Conservation (phyloP, 2,329 filamentous ascomycete genomes). For the Aspergillus sergii region DNA sequence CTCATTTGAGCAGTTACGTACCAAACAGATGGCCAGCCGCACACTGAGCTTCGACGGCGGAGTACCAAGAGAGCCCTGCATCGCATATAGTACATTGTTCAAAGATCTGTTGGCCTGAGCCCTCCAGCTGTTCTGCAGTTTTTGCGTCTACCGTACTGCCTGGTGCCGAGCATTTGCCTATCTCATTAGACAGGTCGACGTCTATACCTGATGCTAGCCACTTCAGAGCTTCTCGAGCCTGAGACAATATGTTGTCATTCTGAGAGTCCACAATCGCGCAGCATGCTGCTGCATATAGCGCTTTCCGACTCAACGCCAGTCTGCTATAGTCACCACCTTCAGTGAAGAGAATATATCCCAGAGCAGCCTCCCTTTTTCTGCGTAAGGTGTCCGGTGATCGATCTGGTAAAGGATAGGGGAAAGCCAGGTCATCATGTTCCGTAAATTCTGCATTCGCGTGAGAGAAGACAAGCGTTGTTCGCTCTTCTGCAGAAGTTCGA, state of each 20-base stretch:
- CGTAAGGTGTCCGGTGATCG: slow-evolving; percentile 18
- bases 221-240: slow-evolving; percentile 29
- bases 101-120: slow-evolving; percentile 30
- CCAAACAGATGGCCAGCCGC: slow-evolving; percentile 55
- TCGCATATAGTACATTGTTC: slow-evolving; percentile 59
- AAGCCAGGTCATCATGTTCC: slow-evolving; percentile 3
- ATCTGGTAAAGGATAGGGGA: slow-evolving; percentile 13
- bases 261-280: slow-evolving; percentile 36
- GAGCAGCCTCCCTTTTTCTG: slow-evolving; percentile 25
- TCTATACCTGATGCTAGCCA: slow-evolving; percentile 30
- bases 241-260: slow-evolving; percentile 24
- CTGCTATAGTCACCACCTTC: slow-evolving; percentile 15
- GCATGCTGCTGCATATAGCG: slow-evolving; percentile 41
- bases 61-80: slow-evolving; percentile 50
- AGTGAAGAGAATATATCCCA: slow-evolving; percentile 33
- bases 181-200: slow-evolving; percentile 36
- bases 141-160: slow-evolving; percentile 27
- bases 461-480: slow-evolving; percentile 42
- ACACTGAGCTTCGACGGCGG: slow-evolving; percentile 52
- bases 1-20: slow-evolving; percentile 26
- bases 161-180: slow-evolving; percentile 26
- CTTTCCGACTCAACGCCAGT: slow-evolving; percentile 29
- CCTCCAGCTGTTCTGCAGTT: slow-evolving; percentile 22
- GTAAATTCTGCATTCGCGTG: slow-evolving; percentile 20
- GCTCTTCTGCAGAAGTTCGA: slow-evolving; percentile 50